Evolutionary conservation across 495 filamentous ascomycete species (phyloP), one percentile per base, ranked within the genome.

Genomic region (Chaetomium fimeti): DNA sequence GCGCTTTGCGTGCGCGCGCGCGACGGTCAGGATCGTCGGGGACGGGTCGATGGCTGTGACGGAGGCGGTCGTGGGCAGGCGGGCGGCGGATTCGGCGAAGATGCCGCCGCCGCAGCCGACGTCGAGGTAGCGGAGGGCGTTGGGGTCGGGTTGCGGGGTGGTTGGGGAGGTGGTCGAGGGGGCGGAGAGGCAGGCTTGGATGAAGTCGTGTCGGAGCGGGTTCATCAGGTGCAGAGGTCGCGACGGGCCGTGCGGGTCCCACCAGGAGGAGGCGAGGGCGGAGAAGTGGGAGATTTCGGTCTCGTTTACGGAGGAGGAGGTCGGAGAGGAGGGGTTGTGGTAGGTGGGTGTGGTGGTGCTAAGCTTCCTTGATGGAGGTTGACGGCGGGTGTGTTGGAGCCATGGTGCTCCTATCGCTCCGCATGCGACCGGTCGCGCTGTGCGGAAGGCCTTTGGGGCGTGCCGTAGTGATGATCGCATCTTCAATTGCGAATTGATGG

Each of bases 161-260:
- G 64, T 49, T 20, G 63, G 60, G 13, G 55, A 16, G 16, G 57
- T 49, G 5, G 38, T 5, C 24, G 61, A 22, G 3, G 71, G 66
- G 11, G 80, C 79, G 67, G 82, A 75, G 63, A 83, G 87, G 69
- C 93, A 96, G 42, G 79, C 74, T 3, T 79, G 76, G 74, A 98
- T 94, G 79, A 98, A 98, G 71, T 91, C 87, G 76, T 97, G 92
- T 38, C 94, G 92, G 48, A 95, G 85, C 12, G 95, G 94, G 80
- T 98, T 98, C 94, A 98, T 98, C 55, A 95, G 87, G 76, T 98
- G 95, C 2, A 98, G 87, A 66, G 96, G 87, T 16, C 93, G 87
- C 0, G 92, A 97, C 22, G 92, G 87, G 59, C 94, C 94, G 77
- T 95, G 87, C 2, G 94, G 91, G 77, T 98, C 95, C 94, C 94